A percentile compares a stretch with the other conserved stretches of the same genome.
These are phyloP conservation scores for Neckera pumila DNA, from an alignment of 225 moss, liverwort and hornwort species.

Conservation along the genomic window DNA sequence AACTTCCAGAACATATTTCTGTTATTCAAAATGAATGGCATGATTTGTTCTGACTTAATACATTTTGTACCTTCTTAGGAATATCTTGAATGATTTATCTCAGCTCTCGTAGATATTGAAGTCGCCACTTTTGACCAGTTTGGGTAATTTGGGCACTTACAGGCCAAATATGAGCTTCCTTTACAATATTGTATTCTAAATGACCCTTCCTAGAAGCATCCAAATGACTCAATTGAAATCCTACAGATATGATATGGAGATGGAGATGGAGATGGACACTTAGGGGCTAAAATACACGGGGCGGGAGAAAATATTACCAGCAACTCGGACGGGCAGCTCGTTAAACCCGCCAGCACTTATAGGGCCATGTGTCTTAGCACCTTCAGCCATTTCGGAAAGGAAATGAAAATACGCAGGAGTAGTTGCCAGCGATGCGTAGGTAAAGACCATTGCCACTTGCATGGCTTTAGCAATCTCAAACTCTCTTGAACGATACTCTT, in stretches of 20 bases:
- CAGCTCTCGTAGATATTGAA: not conserved
- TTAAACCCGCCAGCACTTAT: conserved; percentile 49
- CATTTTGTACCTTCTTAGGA: not conserved
- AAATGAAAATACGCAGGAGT: conserved; percentile 59
- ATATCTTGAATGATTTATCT: not conserved
- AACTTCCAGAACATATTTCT: not conserved
- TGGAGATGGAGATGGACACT: not conserved
- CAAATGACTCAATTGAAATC: not conserved
- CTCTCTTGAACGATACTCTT: conserved; percentile 45
- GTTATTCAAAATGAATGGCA: not conserved
- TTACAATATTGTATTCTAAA: not conserved
- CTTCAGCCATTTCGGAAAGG: conserved; percentile 47
- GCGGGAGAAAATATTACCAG: conserved; percentile 5
- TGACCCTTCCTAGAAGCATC: not conserved
- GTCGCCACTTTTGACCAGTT: not conserved
- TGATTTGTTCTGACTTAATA: not conserved
- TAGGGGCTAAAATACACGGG: not conserved
- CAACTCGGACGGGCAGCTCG: conserved; percentile 49
- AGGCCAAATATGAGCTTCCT: not conserved
- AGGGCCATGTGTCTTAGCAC: conserved; percentile 37
- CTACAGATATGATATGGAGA: not conserved
- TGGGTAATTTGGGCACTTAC: not conserved
- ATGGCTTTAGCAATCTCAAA: conserved; percentile 49
- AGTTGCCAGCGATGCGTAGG: conserved; percentile 38
- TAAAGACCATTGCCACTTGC: conserved; percentile 59